These are phyloP conservation scores for Diaporthe citri DNA, from an alignment of 2,329 filamentous ascomycete species.

Conservation along the genomic window DNA sequence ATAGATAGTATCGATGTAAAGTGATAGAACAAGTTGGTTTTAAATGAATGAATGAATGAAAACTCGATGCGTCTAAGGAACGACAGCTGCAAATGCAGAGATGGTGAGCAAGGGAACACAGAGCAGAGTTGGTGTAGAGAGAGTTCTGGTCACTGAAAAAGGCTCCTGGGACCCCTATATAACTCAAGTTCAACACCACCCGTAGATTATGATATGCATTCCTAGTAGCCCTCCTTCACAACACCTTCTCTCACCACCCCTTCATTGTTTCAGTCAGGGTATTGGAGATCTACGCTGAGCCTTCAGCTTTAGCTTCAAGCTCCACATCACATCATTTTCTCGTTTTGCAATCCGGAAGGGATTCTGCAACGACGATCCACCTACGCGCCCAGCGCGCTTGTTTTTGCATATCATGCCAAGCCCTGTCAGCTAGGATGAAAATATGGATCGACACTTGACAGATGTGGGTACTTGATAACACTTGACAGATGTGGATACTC, in stretches of 20 bases:
- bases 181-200: slow-evolving; percentile 11
- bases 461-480: slow-evolving; percentile 14
- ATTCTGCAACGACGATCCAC: slow-evolving; percentile 11
- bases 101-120: slow-evolving; percentile 4
- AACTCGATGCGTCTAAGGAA: background rate
- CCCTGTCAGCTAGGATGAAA: background rate
- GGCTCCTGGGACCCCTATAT: background rate
- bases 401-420: background rate
- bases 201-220: slow-evolving; percentile 21
- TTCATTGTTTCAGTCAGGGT: slow-evolving; percentile 26
- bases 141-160: slow-evolving; percentile 6
- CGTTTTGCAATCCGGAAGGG: background rate
- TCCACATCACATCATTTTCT: slow-evolving; percentile 6
- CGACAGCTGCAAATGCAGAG: slow-evolving; percentile 20
- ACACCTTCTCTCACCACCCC: background rate
- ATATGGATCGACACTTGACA: slow-evolving; percentile 11
- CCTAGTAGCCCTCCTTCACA: background rate
- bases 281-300: background rate
- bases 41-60: slow-evolving; percentile 2
- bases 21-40: slow-evolving; percentile 13
- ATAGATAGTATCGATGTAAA: background rate
- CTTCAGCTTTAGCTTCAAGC: too few species aligned
- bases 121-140: slow-evolving; percentile 9
- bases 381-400: too few species aligned
- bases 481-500: background rate